Conservation (phyloP, 176 grass and related monocot species). For the Thalia dealbata region DNA sequence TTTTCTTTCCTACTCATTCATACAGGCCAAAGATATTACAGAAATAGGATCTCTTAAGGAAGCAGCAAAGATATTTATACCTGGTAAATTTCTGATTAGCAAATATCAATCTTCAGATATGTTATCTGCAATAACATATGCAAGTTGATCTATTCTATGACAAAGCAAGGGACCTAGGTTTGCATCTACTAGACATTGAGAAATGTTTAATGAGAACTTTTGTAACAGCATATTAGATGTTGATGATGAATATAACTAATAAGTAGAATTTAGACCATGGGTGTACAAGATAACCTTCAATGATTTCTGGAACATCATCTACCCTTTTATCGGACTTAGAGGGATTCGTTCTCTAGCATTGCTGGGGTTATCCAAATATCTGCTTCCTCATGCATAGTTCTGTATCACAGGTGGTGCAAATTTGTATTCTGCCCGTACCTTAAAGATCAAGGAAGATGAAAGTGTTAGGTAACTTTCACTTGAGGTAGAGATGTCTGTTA, state of each 20-base stretch:
- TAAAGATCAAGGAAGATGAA: constrained; percentile 94
- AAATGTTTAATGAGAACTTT: too few relatives aligned
- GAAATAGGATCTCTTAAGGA: constrained; percentile 81
- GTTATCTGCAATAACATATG: background rate
- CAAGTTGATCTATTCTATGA: background rate
- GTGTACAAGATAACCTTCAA: background rate
- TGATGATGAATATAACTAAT: background rate
- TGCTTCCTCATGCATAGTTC: constrained; percentile 9
- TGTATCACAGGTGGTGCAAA: constrained; percentile 58
- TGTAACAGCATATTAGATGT: background rate
- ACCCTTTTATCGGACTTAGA: background rate
- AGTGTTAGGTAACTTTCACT: constrained; percentile 55
- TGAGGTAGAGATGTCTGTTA: constrained; percentile 12
- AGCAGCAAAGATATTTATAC: constrained; percentile 92
- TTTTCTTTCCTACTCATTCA: background rate
- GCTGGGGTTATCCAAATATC: background rate
- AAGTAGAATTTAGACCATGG: background rate
- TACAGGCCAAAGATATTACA: constrained; percentile 83
- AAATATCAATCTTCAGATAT: background rate
- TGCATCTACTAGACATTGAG: background rate
- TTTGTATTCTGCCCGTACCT: constrained; percentile 65
- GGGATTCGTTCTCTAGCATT: background rate
- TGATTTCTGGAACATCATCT: background rate
- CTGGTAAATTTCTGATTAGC: constrained; percentile 40
- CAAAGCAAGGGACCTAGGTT: background rate